These are phyloP conservation scores for Pleurotus ostreatus DNA, from an alignment of 768 basidiomycete genomes.

Conservation along the genomic window DNA sequence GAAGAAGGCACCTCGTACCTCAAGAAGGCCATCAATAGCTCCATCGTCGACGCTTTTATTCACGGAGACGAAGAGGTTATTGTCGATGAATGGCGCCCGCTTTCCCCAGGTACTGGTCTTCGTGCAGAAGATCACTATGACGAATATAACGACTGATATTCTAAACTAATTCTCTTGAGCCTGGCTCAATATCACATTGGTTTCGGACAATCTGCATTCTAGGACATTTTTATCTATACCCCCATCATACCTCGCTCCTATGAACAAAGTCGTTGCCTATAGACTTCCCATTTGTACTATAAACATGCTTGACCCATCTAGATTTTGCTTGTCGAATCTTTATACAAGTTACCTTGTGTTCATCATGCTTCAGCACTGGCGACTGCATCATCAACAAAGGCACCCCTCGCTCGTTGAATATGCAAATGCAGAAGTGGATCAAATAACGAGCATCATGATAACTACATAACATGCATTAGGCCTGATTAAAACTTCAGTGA, in stretches of 20 bases:
- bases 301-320: no score
- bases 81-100: conserved; percentile 43
- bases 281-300: not conserved
- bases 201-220: not conserved
- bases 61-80: conserved; percentile 26
- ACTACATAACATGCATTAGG: no score
- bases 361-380: no score
- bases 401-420: no score
- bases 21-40: not conserved
- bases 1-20: conserved; percentile 3
- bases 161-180: not conserved
- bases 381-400: no score
- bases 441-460: no score
- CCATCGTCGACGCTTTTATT: conserved; percentile 2
- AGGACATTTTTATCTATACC: not conserved
- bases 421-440: no score
- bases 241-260: not conserved
- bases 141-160: conserved; percentile 33
- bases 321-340: no score
- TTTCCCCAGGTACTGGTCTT: conserved; percentile 17
- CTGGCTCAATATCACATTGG: not conserved
- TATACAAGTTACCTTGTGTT: no score
- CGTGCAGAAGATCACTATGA: conserved; percentile 23
- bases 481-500: no score
- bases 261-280: not conserved